Percentiles rank a stretch among this genome's conserved stretches.
These are phyloP conservation scores for Clarireedia paspali DNA, from an alignment of 2,329 filamentous ascomycete species.

Conservation along the genomic window DNA sequence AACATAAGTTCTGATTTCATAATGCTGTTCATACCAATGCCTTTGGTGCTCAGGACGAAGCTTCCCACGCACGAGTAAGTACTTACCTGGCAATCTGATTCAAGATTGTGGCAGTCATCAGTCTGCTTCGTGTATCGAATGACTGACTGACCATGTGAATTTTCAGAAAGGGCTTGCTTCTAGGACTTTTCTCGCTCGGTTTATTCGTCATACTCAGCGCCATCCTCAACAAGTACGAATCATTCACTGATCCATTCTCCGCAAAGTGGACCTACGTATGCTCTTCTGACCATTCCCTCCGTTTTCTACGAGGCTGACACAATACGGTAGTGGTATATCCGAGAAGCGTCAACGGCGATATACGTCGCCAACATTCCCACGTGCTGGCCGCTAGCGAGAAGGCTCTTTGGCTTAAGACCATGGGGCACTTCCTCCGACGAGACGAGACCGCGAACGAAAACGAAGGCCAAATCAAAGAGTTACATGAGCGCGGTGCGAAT, in stretches of 20 bases:
- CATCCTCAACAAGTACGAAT: conserved; percentile 42
- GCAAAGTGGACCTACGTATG: conserved; percentile 19
- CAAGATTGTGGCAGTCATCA: conserved; percentile 31
- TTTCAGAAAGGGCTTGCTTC: conserved; percentile 45
- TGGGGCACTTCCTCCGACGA: not conserved
- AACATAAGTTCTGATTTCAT: conserved; percentile 54
- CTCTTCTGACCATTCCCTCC: conserved; percentile 9
- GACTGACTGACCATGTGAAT: not conserved
- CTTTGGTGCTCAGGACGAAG: conserved; percentile 37
- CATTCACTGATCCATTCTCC: conserved; percentile 31
- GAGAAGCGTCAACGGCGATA: conserved; percentile 45
- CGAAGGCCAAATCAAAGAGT: not conserved
- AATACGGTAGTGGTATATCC: conserved; percentile 40
- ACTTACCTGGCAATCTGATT: conserved; percentile 20
- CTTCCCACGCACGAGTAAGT: conserved; percentile 30
- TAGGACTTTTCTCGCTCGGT: conserved; percentile 38
- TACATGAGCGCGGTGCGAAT: not conserved
- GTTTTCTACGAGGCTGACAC: not conserved
- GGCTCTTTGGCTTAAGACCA: conserved; percentile 1
- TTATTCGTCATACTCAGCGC: conserved; percentile 43
- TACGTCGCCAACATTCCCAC: conserved; percentile 46
- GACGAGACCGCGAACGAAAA: not conserved
- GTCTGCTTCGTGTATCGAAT: not conserved
- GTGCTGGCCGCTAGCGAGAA: conserved; percentile 36
- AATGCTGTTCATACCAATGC: conserved; percentile 51